Evolutionary conservation across 2,329 filamentous ascomycete genomes (phyloP), one percentile per base, ranked within the genome.

Genomic region (Talaromyces sp.): DNA sequence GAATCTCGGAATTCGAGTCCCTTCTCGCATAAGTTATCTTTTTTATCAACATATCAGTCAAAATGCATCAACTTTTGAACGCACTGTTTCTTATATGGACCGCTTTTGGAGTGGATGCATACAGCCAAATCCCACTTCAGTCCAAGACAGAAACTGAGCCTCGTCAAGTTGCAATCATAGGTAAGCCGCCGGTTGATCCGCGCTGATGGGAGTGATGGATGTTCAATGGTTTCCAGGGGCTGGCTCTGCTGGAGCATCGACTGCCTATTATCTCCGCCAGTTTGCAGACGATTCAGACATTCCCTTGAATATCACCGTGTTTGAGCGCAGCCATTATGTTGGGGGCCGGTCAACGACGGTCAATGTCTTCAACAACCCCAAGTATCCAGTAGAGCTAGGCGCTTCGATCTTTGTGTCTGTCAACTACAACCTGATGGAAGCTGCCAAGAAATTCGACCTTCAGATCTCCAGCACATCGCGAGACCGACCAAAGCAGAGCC

Each of bases 331-430:
- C 17, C 73, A 80, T 32, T 90, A 87, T 66, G 82, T 98, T 50
- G 95, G 95, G 31, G 95, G 95, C 9, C 89, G 95, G 27, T 89
- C 89, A 8, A 90, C 93, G 31, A 98, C 93, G 0, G 89, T 96
- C 19, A 80, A 92, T 68, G 87, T 86, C 2, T 93, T 89, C 71
- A 82, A 85, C 64, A 82, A 93, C 67, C 80, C 86, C 1, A 64
- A 77, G 0, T 78, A 87, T 43, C 89, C 89, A 1, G 84, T 96
- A 38, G 95, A 99, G 73, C 81, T 98, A 0, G 95, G 95, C 17
- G 95, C 90, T 11, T 93, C 89, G 63, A 96, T 98, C 67, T 99
- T 98, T 71, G 90, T 98, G 51, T 74, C 88, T 55, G 84, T 89
- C 50, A 99, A 98, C 70, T 80, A 86, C 43, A 96, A 96, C 68